These are phyloP conservation scores for Candida boidinii DNA, from an alignment of 805 yeast species.

Conservation along the genomic window DNA sequence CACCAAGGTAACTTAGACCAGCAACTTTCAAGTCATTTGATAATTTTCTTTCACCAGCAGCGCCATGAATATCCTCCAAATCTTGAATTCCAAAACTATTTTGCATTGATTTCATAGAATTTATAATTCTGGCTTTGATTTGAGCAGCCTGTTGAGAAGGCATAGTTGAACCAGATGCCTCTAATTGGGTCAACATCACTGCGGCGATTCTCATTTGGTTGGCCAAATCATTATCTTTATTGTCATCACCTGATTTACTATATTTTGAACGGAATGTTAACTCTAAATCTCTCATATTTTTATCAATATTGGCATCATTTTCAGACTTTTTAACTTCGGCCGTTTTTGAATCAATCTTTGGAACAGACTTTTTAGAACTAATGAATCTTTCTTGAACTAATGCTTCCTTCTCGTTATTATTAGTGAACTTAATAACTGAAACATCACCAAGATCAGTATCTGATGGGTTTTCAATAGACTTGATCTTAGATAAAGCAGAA, in stretches of 20 bases:
- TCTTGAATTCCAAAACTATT: slow-evolving; percentile 52
- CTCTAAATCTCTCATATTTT: slow-evolving; percentile 15
- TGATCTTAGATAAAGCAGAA: too few species aligned
- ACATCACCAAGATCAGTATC: slow-evolving; percentile 76
- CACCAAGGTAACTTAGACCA: slow-evolving; percentile 70
- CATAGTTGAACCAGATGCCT: slow-evolving; percentile 41
- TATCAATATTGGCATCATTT: slow-evolving; percentile 1
- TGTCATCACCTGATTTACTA: slow-evolving; percentile 11
- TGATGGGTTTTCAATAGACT: too few species aligned
- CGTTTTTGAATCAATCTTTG: too few species aligned
- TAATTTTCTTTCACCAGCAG: slow-evolving; percentile 83
- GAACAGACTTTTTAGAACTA: slow-evolving; percentile 6
- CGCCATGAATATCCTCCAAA: slow-evolving; percentile 46
- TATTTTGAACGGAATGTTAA: slow-evolving; percentile 19
- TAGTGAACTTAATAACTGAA: slow-evolving; percentile 47
- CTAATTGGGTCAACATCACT: slow-evolving; percentile 86
- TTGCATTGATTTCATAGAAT: slow-evolving; percentile 71
- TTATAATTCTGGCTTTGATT: slow-evolving; percentile 60
- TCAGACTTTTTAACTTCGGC: too few species aligned
- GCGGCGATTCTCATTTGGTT: slow-evolving; percentile 96
- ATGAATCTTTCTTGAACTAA: slow-evolving; percentile 4
- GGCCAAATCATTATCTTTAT: slow-evolving; percentile 47
- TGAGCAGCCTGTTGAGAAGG: slow-evolving; percentile 54
- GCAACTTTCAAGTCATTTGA: slow-evolving; percentile 89
- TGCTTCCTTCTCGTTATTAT: slow-evolving; percentile 28